These are phyloP conservation scores for Monosporascus sp. DNA, from an alignment of 2,329 filamentous ascomycete species.

Conservation along the genomic window DNA sequence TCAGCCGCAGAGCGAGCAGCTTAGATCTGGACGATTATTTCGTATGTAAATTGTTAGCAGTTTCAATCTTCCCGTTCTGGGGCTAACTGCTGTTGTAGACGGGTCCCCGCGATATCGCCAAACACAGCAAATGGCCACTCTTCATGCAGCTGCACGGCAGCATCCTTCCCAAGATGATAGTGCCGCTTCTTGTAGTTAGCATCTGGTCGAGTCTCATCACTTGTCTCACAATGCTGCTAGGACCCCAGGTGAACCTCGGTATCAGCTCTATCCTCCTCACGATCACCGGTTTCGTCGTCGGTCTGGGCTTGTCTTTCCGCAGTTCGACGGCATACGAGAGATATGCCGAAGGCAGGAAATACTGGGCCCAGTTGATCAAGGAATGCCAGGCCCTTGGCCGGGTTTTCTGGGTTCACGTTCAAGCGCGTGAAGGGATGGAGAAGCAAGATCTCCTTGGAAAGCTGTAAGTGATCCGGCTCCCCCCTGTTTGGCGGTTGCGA, in stretches of 20 bases:
- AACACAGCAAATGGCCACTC: conserved; percentile 74
- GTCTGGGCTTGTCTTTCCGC: conserved; percentile 71
- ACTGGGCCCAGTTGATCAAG: conserved; percentile 55
- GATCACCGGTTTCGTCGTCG: conserved; percentile 80
- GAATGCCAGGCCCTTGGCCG: conserved; percentile 66
- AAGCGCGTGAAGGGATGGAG: conserved; percentile 51
- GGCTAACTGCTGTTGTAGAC: conserved; percentile 21
- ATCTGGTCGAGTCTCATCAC: conserved; percentile 65
- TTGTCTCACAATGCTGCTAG: conserved; percentile 41
- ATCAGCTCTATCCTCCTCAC: conserved; percentile 71
- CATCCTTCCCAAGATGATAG: conserved; percentile 66
- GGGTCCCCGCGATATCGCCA: conserved; percentile 63
- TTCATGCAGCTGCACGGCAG: conserved; percentile 75
- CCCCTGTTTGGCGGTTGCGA: conserved; percentile 2
- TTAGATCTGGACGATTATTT: neutral
- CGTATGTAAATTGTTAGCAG: neutral
- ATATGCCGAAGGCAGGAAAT: conserved; percentile 55
- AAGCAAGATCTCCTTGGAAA: conserved; percentile 69
- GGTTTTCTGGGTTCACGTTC: conserved; percentile 75
- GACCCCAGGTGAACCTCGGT: conserved; percentile 34
- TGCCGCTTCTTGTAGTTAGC: conserved; percentile 60
- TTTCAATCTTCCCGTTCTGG: neutral
- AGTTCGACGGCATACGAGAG: conserved; percentile 76
- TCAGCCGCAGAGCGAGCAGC: neutral
- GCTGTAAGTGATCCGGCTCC: conserved; percentile 34